Evolutionary conservation across 2,329 filamentous ascomycete species (phyloP).

Genomic region (Chaetomium sp.): DNA sequence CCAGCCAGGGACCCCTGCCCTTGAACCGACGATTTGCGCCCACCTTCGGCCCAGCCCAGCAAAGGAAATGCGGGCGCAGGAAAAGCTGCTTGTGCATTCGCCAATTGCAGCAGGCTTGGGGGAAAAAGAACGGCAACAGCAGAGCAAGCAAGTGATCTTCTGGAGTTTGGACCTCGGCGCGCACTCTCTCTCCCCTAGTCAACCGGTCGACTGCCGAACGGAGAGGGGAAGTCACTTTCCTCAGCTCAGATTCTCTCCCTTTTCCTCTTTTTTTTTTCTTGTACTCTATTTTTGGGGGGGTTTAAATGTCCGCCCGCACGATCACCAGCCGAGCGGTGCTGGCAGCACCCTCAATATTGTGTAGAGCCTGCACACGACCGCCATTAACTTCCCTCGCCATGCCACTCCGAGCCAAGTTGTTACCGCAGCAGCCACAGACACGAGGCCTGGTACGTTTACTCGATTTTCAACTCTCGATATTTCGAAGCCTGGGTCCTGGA

Average conservation of each 20-base stretch:
- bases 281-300: no score
- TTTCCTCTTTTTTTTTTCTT: no score
- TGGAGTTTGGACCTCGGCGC: slow-evolving; percentile 7
- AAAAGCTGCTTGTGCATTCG: slow-evolving; percentile 15
- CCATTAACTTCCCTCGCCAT: slow-evolving; percentile 45
- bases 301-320: slow-evolving; percentile 47
- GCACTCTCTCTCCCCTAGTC: slow-evolving; percentile 1
- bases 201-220: slow-evolving; percentile 11
- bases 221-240: neutral
- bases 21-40: slow-evolving; percentile 5
- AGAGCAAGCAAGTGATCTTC: slow-evolving; percentile 7
- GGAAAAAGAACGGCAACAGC: slow-evolving; percentile 12
- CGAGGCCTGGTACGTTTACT: slow-evolving; percentile 11
- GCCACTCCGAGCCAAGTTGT: slow-evolving; percentile 74
- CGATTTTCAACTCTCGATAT: neutral
- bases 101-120: slow-evolving; percentile 4
- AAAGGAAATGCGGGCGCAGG: no score
- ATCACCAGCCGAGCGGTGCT: slow-evolving; percentile 48
- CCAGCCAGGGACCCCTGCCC: slow-evolving; percentile 5
- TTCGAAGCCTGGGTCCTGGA: no score
- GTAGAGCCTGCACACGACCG: slow-evolving; percentile 31
- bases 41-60: slow-evolving; percentile 13
- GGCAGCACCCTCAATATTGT: slow-evolving; percentile 38
- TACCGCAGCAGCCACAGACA: slow-evolving; percentile 42
- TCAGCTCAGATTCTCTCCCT: no score